These are phyloP conservation scores for Canariomyces notabilis DNA, from an alignment of 2,329 filamentous ascomycete genomes.

Conservation along the genomic window DNA sequence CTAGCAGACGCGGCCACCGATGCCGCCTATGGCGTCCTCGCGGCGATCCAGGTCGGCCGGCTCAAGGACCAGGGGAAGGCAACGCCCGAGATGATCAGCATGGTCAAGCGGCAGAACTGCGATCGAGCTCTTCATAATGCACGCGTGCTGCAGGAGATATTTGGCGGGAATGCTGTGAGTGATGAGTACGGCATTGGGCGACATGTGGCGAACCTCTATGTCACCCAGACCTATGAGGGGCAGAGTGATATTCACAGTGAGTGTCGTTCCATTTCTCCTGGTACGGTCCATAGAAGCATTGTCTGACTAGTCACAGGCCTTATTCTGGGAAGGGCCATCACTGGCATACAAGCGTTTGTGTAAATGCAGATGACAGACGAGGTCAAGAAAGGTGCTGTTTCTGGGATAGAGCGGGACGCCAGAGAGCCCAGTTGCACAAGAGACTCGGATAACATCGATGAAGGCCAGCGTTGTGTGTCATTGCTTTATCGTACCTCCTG, in stretches of 20 bases:
- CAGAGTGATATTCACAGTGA: constrained; percentile 96
- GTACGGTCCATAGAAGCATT: neutral
- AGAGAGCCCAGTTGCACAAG: too few species aligned
- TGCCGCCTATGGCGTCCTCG: constrained; percentile 84
- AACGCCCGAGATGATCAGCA: constrained; percentile 89
- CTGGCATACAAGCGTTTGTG: constrained; percentile 70
- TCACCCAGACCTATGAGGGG: constrained; percentile 96
- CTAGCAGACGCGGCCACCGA: constrained; percentile 88
- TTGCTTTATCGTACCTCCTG: too few species aligned
- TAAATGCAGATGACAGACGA: constrained; percentile 29
- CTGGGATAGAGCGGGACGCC: too few species aligned
- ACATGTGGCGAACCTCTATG: constrained; percentile 93
- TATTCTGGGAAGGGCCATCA: constrained; percentile 62
- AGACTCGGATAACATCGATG: too few species aligned
- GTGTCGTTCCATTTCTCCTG: constrained; percentile 31
- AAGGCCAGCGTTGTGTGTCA: too few species aligned
- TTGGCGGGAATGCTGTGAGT: constrained; percentile 96
- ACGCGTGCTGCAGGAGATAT: constrained; percentile 82
- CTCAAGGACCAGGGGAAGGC: constrained; percentile 88
- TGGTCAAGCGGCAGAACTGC: constrained; percentile 98
- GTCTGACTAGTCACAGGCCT: constrained; percentile 44
- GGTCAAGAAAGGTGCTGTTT: too few species aligned
- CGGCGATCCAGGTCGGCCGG: constrained; percentile 82
- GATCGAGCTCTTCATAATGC: constrained; percentile 79
- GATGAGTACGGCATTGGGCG: constrained; percentile 95